These are phyloP conservation scores for Scleroderma bovista DNA, from an alignment of 768 basidiomycete genomes.

Conservation along the genomic window DNA sequence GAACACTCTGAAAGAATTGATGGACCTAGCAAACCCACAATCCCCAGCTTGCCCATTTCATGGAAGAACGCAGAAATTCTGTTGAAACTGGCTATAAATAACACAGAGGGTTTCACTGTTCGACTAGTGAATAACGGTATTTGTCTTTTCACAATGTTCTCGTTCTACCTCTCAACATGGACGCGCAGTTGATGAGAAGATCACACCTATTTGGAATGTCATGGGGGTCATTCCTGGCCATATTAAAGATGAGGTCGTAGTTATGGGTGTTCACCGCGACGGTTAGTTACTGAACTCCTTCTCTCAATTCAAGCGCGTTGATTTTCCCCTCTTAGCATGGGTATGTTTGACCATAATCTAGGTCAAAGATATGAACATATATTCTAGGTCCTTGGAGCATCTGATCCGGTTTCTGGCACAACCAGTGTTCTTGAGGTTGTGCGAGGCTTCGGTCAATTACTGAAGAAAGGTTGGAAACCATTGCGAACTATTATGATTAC, in stretches of 20 bases:
- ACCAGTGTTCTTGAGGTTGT: constrained; percentile 74
- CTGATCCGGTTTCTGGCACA: constrained; percentile 77
- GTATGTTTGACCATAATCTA: constrained; percentile 6
- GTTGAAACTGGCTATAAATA: constrained; percentile 41
- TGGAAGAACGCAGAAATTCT: constrained; percentile 60
- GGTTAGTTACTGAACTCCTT: constrained; percentile 30
- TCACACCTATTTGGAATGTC: constrained; percentile 70
- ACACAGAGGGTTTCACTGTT: constrained; percentile 40
- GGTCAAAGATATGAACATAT: neutral
- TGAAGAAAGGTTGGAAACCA: constrained; percentile 78
- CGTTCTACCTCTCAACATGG: neutral
- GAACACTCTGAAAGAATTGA: constrained; percentile 52
- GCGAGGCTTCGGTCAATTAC: constrained; percentile 63
- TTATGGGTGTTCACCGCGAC: constrained; percentile 73
- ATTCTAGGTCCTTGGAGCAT: constrained; percentile 67
- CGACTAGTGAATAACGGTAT: constrained; percentile 55
- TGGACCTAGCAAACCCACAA: constrained; percentile 44
- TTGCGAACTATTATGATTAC: constrained; percentile 68
- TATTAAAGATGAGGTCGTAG: constrained; percentile 59
- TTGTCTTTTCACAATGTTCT: neutral
- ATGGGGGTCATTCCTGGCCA: constrained; percentile 62
- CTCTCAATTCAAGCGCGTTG: neutral
- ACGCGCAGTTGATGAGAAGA: constrained; percentile 40
- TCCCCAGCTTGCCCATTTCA: constrained; percentile 62
- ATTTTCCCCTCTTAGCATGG: constrained; percentile 9